A percentile compares a stretch with the other conserved stretches of the same genome.
These are phyloP conservation scores for Eucalyptus camaldulensis DNA, from an alignment of 345 rosid species.

Conservation along the genomic window DNA sequence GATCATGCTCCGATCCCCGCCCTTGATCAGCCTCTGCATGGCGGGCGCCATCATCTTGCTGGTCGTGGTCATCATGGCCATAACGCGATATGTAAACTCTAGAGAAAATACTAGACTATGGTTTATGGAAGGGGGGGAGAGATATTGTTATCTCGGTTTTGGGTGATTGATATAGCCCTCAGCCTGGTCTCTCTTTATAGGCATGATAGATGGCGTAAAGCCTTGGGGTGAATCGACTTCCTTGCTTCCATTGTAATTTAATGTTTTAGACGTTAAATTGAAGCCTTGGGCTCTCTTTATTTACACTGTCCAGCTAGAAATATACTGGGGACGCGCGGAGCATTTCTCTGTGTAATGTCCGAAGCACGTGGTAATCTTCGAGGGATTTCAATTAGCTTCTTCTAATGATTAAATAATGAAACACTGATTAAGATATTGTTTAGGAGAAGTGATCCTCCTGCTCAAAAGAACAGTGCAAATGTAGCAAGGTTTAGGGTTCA, in stretches of 20 bases:
- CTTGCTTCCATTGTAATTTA: constrained; percentile 55
- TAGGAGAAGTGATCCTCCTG: not conserved
- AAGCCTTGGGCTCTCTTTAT: not conserved
- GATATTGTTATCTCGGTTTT: not conserved
- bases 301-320: not conserved
- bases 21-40: constrained; percentile 5
- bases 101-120: not conserved
- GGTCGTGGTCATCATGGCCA: not conserved
- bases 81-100: not conserved
- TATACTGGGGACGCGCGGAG: not conserved
- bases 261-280: not conserved
- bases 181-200: not conserved
- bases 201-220: not conserved
- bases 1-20: constrained; percentile 15
- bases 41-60: not conserved
- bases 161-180: not conserved
- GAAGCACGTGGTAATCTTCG: not conserved
- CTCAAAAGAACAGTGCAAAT: not conserved
- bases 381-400: not conserved
- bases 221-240: constrained; percentile 41
- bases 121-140: not conserved
- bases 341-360: not conserved
- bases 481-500: not conserved
- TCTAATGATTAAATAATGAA: not conserved
- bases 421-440: not conserved